These are phyloP conservation scores for Trametes sp. DNA, from an alignment of 1,284 basidiomycete genomes.

Conservation along the genomic window DNA sequence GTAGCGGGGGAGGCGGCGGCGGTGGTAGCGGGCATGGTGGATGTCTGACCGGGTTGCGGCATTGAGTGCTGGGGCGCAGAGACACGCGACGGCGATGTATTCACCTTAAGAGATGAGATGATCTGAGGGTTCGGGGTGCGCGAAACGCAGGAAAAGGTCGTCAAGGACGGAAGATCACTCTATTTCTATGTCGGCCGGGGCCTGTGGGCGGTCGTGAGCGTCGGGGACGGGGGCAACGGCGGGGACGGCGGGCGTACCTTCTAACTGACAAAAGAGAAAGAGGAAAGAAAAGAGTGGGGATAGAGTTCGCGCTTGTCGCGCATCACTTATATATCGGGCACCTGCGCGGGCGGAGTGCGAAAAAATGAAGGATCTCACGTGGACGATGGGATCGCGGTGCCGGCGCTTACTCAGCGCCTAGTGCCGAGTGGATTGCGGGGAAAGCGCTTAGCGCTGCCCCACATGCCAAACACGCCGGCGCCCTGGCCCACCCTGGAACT, in stretches of 20 bases:
- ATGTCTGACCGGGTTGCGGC: constrained; percentile 48
- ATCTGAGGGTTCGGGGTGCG: constrained; percentile 39
- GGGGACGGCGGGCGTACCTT: constrained; percentile 50
- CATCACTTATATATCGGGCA: constrained; percentile 39
- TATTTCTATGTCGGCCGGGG: constrained; percentile 45
- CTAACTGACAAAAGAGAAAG: constrained; percentile 49
- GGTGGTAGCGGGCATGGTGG: constrained; percentile 77
- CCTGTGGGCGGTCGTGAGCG: constrained; percentile 33
- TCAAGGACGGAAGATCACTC: constrained; percentile 49
- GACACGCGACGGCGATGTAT: constrained; percentile 22
- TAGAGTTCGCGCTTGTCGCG: constrained; percentile 29
- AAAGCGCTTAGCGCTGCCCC: constrained; percentile 29
- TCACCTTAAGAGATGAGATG: constrained; percentile 41
- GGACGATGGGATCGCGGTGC: constrained; percentile 25
- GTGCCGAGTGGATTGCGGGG: constrained; percentile 27
- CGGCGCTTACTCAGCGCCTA: constrained; percentile 22
- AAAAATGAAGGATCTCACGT: constrained; percentile 41
- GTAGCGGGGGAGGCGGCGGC: constrained; percentile 52
- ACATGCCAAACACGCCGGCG: constrained; percentile 25
- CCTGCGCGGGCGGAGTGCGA: constrained; percentile 38
- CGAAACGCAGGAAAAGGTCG: constrained; percentile 44
- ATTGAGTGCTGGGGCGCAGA: constrained; percentile 28
- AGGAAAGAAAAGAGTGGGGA: constrained; percentile 42
- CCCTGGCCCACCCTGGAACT: constrained; percentile 18
- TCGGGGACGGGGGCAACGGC: constrained; percentile 13